Evolutionary conservation across 805 yeast genomes (phyloP), one percentile per base, ranked within the genome.

Genomic region (Maudiozyma bulderi): DNA sequence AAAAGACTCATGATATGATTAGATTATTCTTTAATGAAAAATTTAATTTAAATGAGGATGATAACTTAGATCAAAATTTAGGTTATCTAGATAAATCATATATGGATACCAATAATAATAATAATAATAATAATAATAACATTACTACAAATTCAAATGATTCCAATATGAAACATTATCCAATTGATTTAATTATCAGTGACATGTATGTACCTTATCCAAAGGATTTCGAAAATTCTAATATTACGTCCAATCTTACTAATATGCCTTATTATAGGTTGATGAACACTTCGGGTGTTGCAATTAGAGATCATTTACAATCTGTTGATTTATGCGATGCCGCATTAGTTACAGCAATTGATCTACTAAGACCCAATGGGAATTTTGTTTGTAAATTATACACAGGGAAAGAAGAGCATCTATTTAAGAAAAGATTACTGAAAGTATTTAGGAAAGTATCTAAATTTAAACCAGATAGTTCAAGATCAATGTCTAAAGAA

Each of bases 271-370:
- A 81, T 63, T 72, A 73, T 69, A 91, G 96, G 98, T 84, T 91
- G 86, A 86, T 88, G 44, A 91, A 91, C 61, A 87, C 97, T 4
- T 73, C 89, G 11, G 98, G 99, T 4, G 68, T 86, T 40, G 77
- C 82, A 8, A 80, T 84, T 40, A 78, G 79, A 54, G 99, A 91
- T 64, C 98, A 91, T 66, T 69, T 76, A 11, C 80, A 79, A 55
- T 88, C 96, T 52, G 84, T 93, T 54, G 86, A 90, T 60, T 70
- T 91, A 31, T 91, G 97, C 65, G 93, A 87, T 57, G 96, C 96
- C 0, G 96, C 95, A 0, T 65, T 93, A 46, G 73, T 86, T 6
- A 74, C 90, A 45, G 83, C 95, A 1, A 73, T 83, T 47, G 84
- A 81, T 52, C 66, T 86, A n/a, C 67, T 93, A 30, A 79, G 73